Percentiles rank a stretch among this genome's conserved stretches.
Evolutionary conservation across 176 grass and related monocot species (phyloP).

Genomic region (Oryza glaberrima): DNA sequence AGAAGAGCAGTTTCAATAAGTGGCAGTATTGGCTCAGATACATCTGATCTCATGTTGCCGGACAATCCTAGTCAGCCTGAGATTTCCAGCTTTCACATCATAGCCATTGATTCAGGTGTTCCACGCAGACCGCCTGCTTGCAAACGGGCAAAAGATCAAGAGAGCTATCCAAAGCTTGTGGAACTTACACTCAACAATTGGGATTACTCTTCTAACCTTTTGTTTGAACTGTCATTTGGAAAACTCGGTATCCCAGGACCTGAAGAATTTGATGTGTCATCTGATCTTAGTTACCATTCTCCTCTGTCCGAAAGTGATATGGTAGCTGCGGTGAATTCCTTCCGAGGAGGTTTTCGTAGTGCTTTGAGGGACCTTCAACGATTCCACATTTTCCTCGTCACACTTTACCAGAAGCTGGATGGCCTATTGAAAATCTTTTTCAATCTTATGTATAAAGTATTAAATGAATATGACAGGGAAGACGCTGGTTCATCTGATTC

Average conservation of each 20-base stretch:
- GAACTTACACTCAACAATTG: constrained; percentile 84
- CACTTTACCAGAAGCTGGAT: constrained; percentile 88
- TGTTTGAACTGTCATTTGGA: constrained; percentile 79
- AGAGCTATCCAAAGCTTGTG: constrained; percentile 81
- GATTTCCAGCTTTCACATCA: constrained; percentile 61
- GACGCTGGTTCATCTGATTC: constrained; percentile 61
- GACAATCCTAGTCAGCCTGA: constrained; percentile 39
- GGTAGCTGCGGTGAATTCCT: constrained; percentile 61
- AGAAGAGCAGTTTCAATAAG: constrained; percentile 80
- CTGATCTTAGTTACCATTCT: constrained; percentile 47
- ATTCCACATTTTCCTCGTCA: constrained; percentile 89
- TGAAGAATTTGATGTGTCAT: constrained; percentile 47
- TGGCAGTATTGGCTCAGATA: constrained; percentile 66
- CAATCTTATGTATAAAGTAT: constrained; percentile 68
- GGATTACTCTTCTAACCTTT: constrained; percentile 77
- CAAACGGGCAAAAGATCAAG: constrained; percentile 84
- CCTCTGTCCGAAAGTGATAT: constrained; percentile 64
- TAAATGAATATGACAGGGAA: constrained; percentile 69
- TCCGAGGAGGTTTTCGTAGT: constrained; percentile 77
- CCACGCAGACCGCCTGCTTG: constrained; percentile 83
- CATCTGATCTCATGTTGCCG: constrained; percentile 30
- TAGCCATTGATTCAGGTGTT: constrained; percentile 88
- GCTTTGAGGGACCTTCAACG: constrained; percentile 83
- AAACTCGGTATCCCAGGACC: constrained; percentile 75
- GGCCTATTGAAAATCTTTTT: constrained; percentile 66